Conservation (phyloP, 106 monocot species). For the Cymbidium sinense region DNA sequence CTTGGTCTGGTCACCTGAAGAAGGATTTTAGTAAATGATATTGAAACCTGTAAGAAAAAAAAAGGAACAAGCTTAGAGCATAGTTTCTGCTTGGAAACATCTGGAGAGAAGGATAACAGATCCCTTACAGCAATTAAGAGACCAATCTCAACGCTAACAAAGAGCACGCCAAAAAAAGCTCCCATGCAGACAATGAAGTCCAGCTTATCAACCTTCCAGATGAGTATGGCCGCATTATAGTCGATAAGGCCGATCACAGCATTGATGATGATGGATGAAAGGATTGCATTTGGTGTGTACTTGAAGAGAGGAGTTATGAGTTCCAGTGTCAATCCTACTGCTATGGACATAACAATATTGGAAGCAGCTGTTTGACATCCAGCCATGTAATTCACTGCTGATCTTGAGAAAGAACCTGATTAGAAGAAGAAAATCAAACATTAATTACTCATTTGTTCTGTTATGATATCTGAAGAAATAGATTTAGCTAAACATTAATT, state of each 20-base stretch:
- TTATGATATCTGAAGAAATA: no score
- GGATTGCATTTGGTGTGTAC: constrained; percentile 88
- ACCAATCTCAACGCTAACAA: constrained; percentile 74
- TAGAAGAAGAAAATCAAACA: constrained; percentile 1
- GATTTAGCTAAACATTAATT: no score
- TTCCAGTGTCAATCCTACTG: constrained; percentile 53
- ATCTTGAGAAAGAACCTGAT: constrained; percentile 82
- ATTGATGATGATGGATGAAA: constrained; percentile 72
- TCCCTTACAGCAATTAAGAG: constrained; percentile 67
- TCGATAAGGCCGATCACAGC: constrained; percentile 77
- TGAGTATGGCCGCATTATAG: constrained; percentile 52
- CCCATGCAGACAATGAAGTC: constrained; percentile 86
- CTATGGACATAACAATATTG: constrained; percentile 74
- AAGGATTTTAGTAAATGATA: constrained; percentile 52
- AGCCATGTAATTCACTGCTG: constrained; percentile 91
- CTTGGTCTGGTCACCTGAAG: constrained; percentile 48
- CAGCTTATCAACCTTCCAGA: constrained; percentile 88
- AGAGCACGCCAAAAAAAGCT: constrained; percentile 85
- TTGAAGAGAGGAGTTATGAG: constrained; percentile 83
- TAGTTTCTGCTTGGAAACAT: neutral
- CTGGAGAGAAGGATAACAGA: neutral
- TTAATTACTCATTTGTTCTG: neutral
- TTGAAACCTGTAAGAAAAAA: constrained; percentile 20
- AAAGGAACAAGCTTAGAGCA: neutral
- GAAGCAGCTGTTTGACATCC: constrained; percentile 71